Base-by-base conservation (phyloP, 169 alveolate species). In the Theileria parva region DNA sequence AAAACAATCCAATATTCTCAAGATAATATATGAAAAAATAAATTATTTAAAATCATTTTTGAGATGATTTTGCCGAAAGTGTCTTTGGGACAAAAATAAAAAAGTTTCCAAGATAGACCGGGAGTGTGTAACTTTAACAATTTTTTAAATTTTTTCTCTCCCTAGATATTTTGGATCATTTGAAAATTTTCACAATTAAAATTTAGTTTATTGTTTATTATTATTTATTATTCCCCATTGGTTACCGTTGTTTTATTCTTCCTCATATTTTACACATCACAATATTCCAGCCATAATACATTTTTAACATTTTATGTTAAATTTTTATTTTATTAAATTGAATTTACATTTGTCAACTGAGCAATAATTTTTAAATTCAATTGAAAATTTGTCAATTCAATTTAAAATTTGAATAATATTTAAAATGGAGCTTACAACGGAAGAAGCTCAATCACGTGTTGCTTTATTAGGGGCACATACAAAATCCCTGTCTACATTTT, bases 371-470 rank as follows among this genome's bases (percentile, higher is more conserved):
- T n/a, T n/a, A n/a, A n/a, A n/a, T n/a, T n/a, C n/a, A n/a, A n/a
- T n/a, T n/a, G n/a, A n/a, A n/a, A n/a, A n/a, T n/a, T n/a, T 32
- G 5, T 32, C 5, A 2, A 32, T 32, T 32, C 37, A 32, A 32
- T 32, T 32, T 32, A 32, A 32, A 2, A 32, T 32, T 32, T 32
- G 37, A 32, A 32, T 2, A n/a, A 25, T 37, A 12, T 59, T 5
- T 25, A 55, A 12, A 23, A 83, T 83, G 89, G 86, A 76, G 81
- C 63, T 83, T 27, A 17, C 89, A 25, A 72, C 89, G 74, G 89
- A 83, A 75, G 86, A 83, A 69, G 89, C 89, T 28, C 89, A 83
- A 67, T 57, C 59, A 34, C 85, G 89, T 67, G 89, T 83, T 23
- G 60, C 86, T 59, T 74, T 75, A n/a, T 63, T 83, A 75, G 87